phyloP scores from a whole-genome alignment of 176 grass and related monocot genomes.

The Microstegium vimineum region DNA sequence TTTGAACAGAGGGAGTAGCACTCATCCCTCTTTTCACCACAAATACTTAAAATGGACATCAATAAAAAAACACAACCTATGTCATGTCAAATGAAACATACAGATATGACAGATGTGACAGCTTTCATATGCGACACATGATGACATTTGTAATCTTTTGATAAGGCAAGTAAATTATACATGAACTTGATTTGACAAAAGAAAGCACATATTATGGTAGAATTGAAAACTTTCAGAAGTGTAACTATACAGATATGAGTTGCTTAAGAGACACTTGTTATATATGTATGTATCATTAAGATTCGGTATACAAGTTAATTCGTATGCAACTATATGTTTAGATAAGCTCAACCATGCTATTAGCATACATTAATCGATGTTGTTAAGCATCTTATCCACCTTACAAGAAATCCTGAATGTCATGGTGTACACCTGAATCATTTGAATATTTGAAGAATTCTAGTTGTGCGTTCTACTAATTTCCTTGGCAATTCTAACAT shows the following conservation, averaged over 20 bases:
- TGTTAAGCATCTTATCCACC: too few relatives aligned
- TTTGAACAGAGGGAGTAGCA: background rate
- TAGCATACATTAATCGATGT: too few relatives aligned
- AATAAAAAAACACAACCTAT: background rate
- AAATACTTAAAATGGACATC: background rate
- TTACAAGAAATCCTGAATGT: too few relatives aligned
- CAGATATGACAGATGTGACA: background rate
- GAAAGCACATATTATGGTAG: background rate
- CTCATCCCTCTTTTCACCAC: background rate
- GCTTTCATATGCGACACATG: background rate
- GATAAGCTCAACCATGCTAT: too few relatives aligned
- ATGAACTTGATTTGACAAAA: background rate
- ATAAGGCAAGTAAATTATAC: background rate
- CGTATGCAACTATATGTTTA: too few relatives aligned
- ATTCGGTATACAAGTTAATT: too few relatives aligned
- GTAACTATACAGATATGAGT: background rate
- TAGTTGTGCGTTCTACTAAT: background rate
- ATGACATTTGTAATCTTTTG: background rate
- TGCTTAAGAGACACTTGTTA: too few relatives aligned
- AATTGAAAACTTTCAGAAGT: conserved; percentile 5
- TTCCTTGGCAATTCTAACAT: background rate
- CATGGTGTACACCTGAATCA: too few relatives aligned
- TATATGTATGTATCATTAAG: too few relatives aligned
- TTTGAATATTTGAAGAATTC: background rate
- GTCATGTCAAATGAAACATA: background rate